A percentile compares a stretch with the other conserved stretches of the same genome.
These are phyloP conservation scores for Asterella californica DNA, from an alignment of 225 moss, liverwort and hornwort species.

Conservation along the genomic window DNA sequence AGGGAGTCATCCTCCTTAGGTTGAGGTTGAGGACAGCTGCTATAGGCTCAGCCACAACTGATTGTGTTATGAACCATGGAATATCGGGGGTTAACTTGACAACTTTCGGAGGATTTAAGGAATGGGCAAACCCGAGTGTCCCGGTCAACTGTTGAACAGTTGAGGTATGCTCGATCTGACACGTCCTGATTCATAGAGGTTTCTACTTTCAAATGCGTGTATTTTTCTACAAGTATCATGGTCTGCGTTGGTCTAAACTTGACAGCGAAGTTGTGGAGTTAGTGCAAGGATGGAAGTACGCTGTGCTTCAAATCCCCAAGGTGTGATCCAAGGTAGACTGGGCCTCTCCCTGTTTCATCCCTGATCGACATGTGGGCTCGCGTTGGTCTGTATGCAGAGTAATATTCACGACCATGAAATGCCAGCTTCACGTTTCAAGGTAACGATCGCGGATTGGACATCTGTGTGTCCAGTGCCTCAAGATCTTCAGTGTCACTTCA, in stretches of 20 bases:
- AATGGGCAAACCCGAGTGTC: neutral
- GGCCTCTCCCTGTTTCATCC: neutral
- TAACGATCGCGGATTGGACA: neutral
- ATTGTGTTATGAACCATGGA: neutral
- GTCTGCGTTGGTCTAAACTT: neutral
- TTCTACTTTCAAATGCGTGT: neutral
- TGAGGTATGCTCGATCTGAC: constrained; percentile 1
- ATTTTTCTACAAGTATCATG: neutral
- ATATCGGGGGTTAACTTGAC: neutral
- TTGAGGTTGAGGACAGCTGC: neutral
- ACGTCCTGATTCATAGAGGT: neutral
- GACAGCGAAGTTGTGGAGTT: neutral
- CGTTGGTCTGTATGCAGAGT: neutral
- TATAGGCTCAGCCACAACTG: neutral
- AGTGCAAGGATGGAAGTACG: neutral
- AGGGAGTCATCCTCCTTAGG: neutral
- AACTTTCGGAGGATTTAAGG: neutral
- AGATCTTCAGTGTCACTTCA: neutral
- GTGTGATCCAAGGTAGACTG: neutral
- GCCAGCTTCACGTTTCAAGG: neutral
- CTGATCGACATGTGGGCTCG: neutral
- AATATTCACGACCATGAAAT: no score
- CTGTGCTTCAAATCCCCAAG: no score
- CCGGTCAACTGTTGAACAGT: neutral
- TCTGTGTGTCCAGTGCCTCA: neutral